Conservation (phyloP, 169 alveolate species). For the Plasmodium fragile region DNA sequence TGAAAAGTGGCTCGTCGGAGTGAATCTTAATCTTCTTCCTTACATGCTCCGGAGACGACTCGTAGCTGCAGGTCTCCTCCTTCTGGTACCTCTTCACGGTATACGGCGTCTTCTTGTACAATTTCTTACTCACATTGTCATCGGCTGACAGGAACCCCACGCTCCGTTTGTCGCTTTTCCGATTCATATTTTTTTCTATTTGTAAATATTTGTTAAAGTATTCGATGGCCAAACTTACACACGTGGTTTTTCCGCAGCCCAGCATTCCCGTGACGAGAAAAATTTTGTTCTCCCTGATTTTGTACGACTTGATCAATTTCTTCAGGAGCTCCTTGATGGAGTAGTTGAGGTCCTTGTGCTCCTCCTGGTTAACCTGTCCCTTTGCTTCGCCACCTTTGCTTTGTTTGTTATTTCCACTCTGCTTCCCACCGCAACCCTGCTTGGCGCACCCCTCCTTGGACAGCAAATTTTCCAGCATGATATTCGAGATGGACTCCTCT, state of each 20-base stretch:
- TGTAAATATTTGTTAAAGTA: constrained; percentile 62
- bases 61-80: neutral
- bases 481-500: constrained; percentile 62
- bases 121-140: constrained; percentile 5
- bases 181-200: constrained; percentile 46
- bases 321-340: constrained; percentile 44
- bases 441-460: neutral
- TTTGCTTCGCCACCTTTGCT: neutral
- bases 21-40: constrained; percentile 27
- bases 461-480: constrained; percentile 35
- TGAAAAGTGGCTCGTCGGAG: constrained; percentile 53
- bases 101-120: constrained; percentile 63
- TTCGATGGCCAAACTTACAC: constrained; percentile 60
- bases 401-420: neutral
- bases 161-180: neutral
- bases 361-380: neutral
- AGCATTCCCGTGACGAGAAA: constrained; percentile 57
- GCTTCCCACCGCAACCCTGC: neutral
- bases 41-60: neutral
- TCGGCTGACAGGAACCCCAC: constrained; percentile 23
- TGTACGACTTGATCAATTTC: constrained; percentile 55
- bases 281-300: constrained; percentile 61
- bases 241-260: constrained; percentile 68
- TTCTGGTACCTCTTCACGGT: constrained; percentile 4
- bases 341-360: constrained; percentile 19